A percentile compares a stretch with the other conserved stretches of the same genome.
These are phyloP conservation scores for Cylindrotheca closterium DNA, from an alignment of 108 stramenopile genomes.

Conservation along the genomic window DNA sequence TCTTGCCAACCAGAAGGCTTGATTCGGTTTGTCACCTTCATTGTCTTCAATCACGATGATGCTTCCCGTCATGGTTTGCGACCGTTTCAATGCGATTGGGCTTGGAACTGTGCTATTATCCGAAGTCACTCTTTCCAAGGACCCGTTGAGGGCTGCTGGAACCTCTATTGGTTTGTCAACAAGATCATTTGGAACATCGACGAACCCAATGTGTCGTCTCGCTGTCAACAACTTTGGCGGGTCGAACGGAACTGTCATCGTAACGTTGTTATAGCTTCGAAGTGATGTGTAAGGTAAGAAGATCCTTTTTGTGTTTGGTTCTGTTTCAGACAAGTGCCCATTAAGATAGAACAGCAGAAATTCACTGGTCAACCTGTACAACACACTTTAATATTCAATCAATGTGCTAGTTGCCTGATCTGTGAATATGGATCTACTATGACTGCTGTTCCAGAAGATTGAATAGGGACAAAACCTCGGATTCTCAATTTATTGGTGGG, in stretches of 20 bases:
- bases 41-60: conserved; percentile 14
- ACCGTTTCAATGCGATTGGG: conserved; percentile 14
- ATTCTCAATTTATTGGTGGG: too few species aligned
- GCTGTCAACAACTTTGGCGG: conserved; percentile 13
- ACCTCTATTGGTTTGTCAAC: not conserved
- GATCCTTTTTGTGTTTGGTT: too few species aligned
- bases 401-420: too few species aligned
- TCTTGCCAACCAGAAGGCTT: conserved; percentile 30
- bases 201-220: conserved; percentile 16
- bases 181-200: conserved; percentile 13
- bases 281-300: too few species aligned
- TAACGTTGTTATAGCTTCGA: too few species aligned
- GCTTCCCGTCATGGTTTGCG: conserved; percentile 18
- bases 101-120: not conserved
- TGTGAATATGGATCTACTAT: too few species aligned
- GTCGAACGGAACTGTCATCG: conserved; percentile 18
- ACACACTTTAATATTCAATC: too few species aligned
- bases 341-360: too few species aligned
- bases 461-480: too few species aligned
- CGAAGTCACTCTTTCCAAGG: not conserved
- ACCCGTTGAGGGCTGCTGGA: not conserved
- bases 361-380: too few species aligned
- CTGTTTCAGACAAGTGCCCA: too few species aligned
- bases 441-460: too few species aligned
- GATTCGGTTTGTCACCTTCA: conserved; percentile 1